Base-by-base conservation (phyloP, 306 rosid genomes). In the Delonix regia region DNA sequence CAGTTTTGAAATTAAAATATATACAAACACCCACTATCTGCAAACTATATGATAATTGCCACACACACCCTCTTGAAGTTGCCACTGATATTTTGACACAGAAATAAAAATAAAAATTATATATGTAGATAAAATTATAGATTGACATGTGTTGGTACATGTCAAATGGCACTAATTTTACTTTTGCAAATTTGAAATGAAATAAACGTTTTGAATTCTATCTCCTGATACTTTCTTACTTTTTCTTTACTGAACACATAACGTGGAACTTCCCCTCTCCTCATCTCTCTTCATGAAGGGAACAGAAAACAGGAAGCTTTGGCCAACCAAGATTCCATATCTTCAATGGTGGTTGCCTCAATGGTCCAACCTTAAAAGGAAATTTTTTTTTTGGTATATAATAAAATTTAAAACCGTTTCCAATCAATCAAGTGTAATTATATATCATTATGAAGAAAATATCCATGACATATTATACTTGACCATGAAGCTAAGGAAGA, bases 311-410 rank as follows among this genome's bases (percentile, higher is more conserved):
- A 60, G 4, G 39, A 42, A 70, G 64, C 34, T 19, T 70, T 9
- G 55, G 78, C 51, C 30, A 71, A 49, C 38, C 45, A 52, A 39
- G 67, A n/a, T 36, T 51, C 47, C 68, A 81, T 24, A 69, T 48
- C 70, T 47, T 62, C 18, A 5, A 11, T 61, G 61, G 52, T 66
- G 48, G 71, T 11, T 21, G n/a, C n/a, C 52, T 22, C 5, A 21
- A 18, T 11, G 21, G 21, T 19, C 22, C 52, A 66, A 41, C n/a
- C 21, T 33, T 1, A 62, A 66, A 16, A 63, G 7, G 25, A 2
- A 61, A 27, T 14, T 30, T 12, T 13, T 18, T n/a, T 30, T 12
- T 13, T 18, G 9, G 7, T n/a, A 34, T 14, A 34, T n/a, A 36
- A 33, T 0, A 36, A 66, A 3, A 39, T 64, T 64, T 41, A 41